Base-by-base conservation (phyloP, 1,284 basidiomycete genomes). In the Cryptococcus sp. region DNA sequence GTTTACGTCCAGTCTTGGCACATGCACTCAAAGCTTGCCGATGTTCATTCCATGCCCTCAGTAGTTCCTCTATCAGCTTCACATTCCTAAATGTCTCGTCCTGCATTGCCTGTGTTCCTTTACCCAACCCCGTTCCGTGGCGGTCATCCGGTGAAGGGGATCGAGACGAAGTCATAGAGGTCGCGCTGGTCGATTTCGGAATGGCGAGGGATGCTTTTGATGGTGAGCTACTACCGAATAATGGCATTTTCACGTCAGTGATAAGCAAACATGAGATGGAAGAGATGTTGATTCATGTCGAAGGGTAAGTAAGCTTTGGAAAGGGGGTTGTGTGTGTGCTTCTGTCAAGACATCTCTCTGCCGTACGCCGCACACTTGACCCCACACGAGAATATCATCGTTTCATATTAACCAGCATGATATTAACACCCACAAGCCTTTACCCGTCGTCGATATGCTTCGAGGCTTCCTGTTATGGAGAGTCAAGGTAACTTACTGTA, bases 1-100 rank as follows among this genome's bases (percentile, higher is more conserved):
- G 43, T 50, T 57, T 60, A 47, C 50, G 55, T 4, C 60, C 58
- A 3, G 58, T 48, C 40, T 59, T 64, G 3, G 49, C 60, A 7
- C 41, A 13, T 5, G 46, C 37, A 19, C 25, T 28, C 14, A 62
- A 13, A 3, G 52, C 54, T 14, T 56, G 13, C 31, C 62, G 39
- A 40, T 64, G 59, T 52, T 66, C 64, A 43, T 61, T 66, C 62
- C 60, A 66, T 3, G 58, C 60, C 0, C 23, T 36, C 42, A 66
- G 42, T 18, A 66, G 51, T 7, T 54, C 54, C 42, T 64, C 64
- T 4, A 64, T 48, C 4, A 43, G 46, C 41, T 60, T 62, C 14
- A 61, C 64, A 14, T 53, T 57, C 43, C 53, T 59, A 21, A 64
- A 45, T 13, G 64, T 61, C 22, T 66, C 58, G 2, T 60, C 60